Evolutionary conservation across 2,329 filamentous ascomycete species (phyloP).

Genomic region (Ophiocordyceps robertsii): DNA sequence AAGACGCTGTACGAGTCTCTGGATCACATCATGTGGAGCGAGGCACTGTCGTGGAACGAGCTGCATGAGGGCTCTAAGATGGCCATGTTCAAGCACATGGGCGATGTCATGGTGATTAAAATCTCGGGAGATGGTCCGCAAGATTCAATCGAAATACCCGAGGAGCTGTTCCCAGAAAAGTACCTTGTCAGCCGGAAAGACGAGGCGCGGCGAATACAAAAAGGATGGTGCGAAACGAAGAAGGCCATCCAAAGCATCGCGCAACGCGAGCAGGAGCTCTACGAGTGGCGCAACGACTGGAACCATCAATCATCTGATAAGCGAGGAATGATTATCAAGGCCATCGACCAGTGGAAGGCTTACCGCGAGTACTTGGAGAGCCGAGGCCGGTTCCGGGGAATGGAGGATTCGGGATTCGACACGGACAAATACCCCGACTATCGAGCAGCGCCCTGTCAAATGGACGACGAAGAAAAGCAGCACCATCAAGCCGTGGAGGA

Average conservation of each 20-base stretch:
- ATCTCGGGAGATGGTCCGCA: conserved; percentile 27
- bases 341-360: conserved; percentile 16
- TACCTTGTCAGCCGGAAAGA: conserved; percentile 32
- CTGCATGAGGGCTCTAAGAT: conserved; percentile 23
- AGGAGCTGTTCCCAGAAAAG: conserved; percentile 38
- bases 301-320: conserved; percentile 13
- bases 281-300: conserved; percentile 15
- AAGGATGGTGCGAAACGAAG: conserved; percentile 19
- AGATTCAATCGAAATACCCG: conserved; percentile 35
- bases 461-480: conserved; percentile 18
- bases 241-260: conserved; percentile 10
- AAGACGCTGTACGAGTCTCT: conserved; percentile 33
- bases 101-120: conserved; percentile 36
- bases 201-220: conserved; percentile 31
- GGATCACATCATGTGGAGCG: conserved; percentile 34
- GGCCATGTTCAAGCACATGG: conserved; percentile 29
- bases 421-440: conserved; percentile 24
- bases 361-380: conserved; percentile 22
- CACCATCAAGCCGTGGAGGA: conserved; percentile 16
- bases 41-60: conserved; percentile 23
- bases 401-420: conserved; percentile 24
- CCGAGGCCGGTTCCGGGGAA: conserved; percentile 20
- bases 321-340: conserved; percentile 15
- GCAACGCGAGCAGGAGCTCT: conserved; percentile 11
- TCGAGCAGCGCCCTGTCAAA: conserved; percentile 22